Conservation (phyloP, 495 filamentous ascomycete genomes). For the Neurospora sp. region DNA sequence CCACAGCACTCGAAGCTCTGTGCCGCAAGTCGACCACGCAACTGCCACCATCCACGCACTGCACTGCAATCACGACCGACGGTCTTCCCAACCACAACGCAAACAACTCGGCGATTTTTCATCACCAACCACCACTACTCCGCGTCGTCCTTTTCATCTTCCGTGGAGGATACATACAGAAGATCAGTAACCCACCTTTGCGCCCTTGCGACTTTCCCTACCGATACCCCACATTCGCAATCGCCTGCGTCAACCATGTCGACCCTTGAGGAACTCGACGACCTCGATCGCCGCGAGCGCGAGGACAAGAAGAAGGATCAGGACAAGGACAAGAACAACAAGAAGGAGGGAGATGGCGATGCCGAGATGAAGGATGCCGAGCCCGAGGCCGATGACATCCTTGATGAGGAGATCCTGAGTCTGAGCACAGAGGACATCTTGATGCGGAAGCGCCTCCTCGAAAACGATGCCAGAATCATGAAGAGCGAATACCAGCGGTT, state of each 20-base stretch:
- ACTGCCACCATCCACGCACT: constrained; percentile 6
- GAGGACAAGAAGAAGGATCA: constrained; percentile 54
- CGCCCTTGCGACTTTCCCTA: not conserved
- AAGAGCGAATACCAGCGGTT: constrained; percentile 92
- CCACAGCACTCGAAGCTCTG: constrained; percentile 15
- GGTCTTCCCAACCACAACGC: not conserved
- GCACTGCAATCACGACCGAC: constrained; percentile 12
- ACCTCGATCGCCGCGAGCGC: constrained; percentile 55
- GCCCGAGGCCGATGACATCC: constrained; percentile 55
- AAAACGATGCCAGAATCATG: constrained; percentile 98
- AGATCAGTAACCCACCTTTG: not conserved
- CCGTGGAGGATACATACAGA: not conserved
- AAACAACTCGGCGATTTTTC: not conserved
- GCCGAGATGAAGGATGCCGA: constrained; percentile 82
- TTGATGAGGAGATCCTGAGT: constrained; percentile 84
- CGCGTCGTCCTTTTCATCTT: not conserved
- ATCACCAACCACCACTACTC: not conserved
- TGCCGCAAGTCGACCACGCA: constrained; percentile 1
- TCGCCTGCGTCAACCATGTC: constrained; percentile 19
- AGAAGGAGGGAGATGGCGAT: constrained; percentile 59
- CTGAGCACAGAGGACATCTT: constrained; percentile 89
- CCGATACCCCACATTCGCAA: not conserved
- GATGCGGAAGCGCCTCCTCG: constrained; percentile 75
- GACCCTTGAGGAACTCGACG: constrained; percentile 34
- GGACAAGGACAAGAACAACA: constrained; percentile 65